Evolutionary conservation across 2,329 filamentous ascomycete species (phyloP).

Genomic region (Xylariomycetidae sp.): DNA sequence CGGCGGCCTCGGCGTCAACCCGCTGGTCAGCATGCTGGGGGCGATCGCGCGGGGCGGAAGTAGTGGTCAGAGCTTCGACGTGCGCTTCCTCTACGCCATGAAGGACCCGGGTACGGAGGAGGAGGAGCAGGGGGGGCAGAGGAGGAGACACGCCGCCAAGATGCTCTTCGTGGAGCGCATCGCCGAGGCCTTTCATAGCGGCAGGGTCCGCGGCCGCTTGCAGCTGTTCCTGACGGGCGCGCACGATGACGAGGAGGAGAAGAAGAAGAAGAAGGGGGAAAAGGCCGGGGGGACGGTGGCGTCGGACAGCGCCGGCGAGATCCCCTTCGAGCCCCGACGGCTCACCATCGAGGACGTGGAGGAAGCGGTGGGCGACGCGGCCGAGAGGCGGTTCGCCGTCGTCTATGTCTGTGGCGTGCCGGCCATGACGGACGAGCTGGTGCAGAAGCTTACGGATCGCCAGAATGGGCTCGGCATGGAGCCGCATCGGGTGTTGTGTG

Average conservation of each 20-base stretch:
- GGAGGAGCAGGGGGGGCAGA: slow-evolving; percentile 3
- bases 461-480: slow-evolving; percentile 32
- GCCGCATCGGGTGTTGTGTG: slow-evolving; percentile 44
- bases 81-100: slow-evolving; percentile 60
- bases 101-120: too few species aligned
- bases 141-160: slow-evolving; percentile 16
- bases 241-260: slow-evolving; percentile 3
- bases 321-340: slow-evolving; percentile 32
- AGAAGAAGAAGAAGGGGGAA: slow-evolving; percentile 7
- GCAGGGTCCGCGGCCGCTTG: slow-evolving; percentile 34
- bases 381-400: slow-evolving; percentile 35
- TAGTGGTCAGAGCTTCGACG: slow-evolving; percentile 26
- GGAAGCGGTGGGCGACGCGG: slow-evolving; percentile 30
- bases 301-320: slow-evolving; percentile 11
- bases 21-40: slow-evolving; percentile 67
- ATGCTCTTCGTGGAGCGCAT: slow-evolving; percentile 50
- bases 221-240: slow-evolving; percentile 41
- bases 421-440: slow-evolving; percentile 62
- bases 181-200: slow-evolving; percentile 31
- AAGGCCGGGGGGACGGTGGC: slow-evolving; percentile 6
- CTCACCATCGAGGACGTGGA: slow-evolving; percentile 37
- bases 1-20: slow-evolving; percentile 79
- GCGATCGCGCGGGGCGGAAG: slow-evolving; percentile 34
- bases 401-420: slow-evolving; percentile 66
- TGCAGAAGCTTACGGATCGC: slow-evolving; percentile 36